Evolutionary conservation across 768 basidiomycete genomes (phyloP), one percentile per base, ranked within the genome.

Genomic region (Pholiota conissans): DNA sequence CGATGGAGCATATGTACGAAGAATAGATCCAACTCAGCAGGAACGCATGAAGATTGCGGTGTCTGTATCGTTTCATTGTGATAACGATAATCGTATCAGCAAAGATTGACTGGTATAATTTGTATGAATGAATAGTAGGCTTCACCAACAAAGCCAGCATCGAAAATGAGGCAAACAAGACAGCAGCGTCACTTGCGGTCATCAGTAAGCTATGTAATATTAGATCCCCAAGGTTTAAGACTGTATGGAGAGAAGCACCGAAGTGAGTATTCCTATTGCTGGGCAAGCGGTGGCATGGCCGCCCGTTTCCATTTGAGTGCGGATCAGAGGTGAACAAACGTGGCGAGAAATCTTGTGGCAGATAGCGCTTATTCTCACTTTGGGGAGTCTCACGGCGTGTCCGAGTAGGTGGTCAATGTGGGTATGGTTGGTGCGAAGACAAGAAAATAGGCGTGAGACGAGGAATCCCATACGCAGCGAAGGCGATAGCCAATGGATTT

Each of bases 311-410:
- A 32, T 32, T 40, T 40, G 39, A 40, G 39, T 18, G 13, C 39
- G 39, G 39, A 40, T 40, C 39, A 40, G 20, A 18, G 39, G n/a
- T 22, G n/a, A 18, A 52, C 32, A 26, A 35, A 52, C 24, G 37
- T n/a, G 26, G 8, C n/a, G 45, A 50, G n/a, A 40, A 27, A 29
- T 29, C 49, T 16, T 57, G 24, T 20, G 26, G 49, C 35, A 30
- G 13, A 20, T 57, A 26, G 20, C 55, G 26, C 35, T 39, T n/a
- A 45, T 52, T 40, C 35, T 34, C 35, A 49, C 39, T 47, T 57
- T 53, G 56, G 58, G 58, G 58, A 48, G 55, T 61, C 63, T 42
- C 63, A 64, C 63, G 63, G 35, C 46, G 63, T 55, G 51, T 37
- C 63, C 60, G 63, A 64, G 63, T 64, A 63, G 29, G 22, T 45